Base-by-base conservation (phyloP, 495 filamentous ascomycete genomes). In the Hyaloscypha finlandica region DNA sequence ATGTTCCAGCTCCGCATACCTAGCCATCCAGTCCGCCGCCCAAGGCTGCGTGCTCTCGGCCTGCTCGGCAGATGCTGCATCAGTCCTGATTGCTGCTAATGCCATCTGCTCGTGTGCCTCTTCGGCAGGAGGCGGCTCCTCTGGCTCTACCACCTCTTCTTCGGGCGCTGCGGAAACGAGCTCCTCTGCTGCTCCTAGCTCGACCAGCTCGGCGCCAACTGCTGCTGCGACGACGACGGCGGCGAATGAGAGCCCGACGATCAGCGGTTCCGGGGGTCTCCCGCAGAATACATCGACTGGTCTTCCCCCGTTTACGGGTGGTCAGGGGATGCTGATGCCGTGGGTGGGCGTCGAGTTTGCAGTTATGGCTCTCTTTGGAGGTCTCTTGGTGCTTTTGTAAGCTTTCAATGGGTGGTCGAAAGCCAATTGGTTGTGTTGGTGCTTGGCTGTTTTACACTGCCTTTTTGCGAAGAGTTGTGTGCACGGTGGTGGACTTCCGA, bases 131-230 rank as follows among this genome's bases (percentile, higher is more conserved):
- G 39, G 53, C 14, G 64, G 35, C 64, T 48, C 74, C 68, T 5
- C 74, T 66, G 48, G 74, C 68, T 6, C 71, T 65, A 19, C 75
- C 52, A n/a, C 64, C 66, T 6, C 68, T 67, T 19, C 75, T 66
- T 25, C 25, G 25, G 25, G 62, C 62, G 9, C 68, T 42, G 29
- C 22, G 31, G 12, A 4, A 11, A 19, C 66, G n/a, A 61, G 35
- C 4, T 61, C 71, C 63, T 30, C 70, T 25, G 19, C 63, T 39
- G 16, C 63, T 52, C 20, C 63, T 16, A 42, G 62, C 45, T 37
- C 64, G 32, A 20, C 64, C 14, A 33, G 51, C 31, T 25, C 66
- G 33, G 30, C 72, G 51, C 20, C 68, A n/a, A 14, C 61, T 45
- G 39, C 58, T n/a, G 52, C 70, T 63, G 9, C 68, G 35, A 19